These are phyloP conservation scores for Tolypocladium cylindrosporum DNA, from an alignment of 2,329 filamentous ascomycete genomes.

Conservation along the genomic window DNA sequence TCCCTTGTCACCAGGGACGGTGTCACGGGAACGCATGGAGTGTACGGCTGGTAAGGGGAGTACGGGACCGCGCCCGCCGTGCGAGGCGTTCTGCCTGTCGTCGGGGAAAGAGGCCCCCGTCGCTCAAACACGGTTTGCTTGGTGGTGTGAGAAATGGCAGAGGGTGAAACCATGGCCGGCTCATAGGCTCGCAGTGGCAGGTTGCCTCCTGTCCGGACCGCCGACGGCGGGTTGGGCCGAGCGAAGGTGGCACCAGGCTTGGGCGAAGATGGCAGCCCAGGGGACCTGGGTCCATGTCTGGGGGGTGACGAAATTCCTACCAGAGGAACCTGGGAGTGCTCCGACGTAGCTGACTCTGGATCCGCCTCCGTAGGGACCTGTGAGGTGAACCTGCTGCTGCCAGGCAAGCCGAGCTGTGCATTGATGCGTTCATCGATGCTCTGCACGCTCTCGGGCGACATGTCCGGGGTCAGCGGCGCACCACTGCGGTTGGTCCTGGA, in stretches of 20 bases:
- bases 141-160: constrained; percentile 34
- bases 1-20: constrained; percentile 62
- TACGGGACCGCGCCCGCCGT: constrained; percentile 58
- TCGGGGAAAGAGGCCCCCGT: constrained; percentile 41
- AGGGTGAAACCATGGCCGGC: constrained; percentile 41
- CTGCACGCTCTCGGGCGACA: constrained; percentile 29
- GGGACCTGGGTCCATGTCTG: constrained; percentile 20
- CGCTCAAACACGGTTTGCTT: constrained; percentile 59
- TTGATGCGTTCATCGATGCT: constrained; percentile 50
- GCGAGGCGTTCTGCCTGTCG: constrained; percentile 50
- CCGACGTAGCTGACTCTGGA: constrained; percentile 41
- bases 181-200: constrained; percentile 55
- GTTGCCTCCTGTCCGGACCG: constrained; percentile 44
- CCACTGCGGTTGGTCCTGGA: constrained; percentile 13
- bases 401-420: constrained; percentile 20
- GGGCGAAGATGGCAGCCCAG: constrained; percentile 37
- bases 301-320: constrained; percentile 40
- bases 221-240: constrained; percentile 39
- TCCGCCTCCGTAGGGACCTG: constrained; percentile 31
- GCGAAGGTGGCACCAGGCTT: constrained; percentile 40
- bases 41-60: constrained; percentile 70
- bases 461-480: constrained; percentile 18
- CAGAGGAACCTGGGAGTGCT: constrained; percentile 38
- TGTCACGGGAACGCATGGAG: constrained; percentile 65
- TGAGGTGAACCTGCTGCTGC: constrained; percentile 27